Evolutionary conservation across 2,329 filamentous ascomycete genomes (phyloP).

Genomic region (Rhynchosporium graminicola): DNA sequence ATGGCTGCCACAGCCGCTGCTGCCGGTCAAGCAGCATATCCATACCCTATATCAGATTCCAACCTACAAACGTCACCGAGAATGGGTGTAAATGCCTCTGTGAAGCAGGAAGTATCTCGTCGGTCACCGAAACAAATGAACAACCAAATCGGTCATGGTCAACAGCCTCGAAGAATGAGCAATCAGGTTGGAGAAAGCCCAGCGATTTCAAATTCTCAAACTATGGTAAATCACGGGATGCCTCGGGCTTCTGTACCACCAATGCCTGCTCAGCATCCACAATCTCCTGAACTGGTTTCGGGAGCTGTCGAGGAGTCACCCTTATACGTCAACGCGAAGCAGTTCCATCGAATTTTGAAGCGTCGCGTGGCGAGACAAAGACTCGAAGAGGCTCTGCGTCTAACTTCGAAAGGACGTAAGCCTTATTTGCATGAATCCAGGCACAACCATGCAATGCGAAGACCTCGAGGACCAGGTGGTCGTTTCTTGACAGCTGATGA

Average conservation of each 20-base stretch:
- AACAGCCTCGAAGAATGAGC: conserved; percentile 70
- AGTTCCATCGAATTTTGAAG: conserved; percentile 97
- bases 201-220: conserved; percentile 69
- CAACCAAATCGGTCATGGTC: conserved; percentile 53
- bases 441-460: conserved; percentile 97
- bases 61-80: conserved; percentile 75
- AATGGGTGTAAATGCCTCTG: conserved; percentile 60
- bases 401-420: conserved; percentile 94
- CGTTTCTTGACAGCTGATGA: conserved; percentile 96
- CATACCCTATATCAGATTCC: conserved; percentile 71
- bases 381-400: conserved; percentile 84
- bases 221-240: conserved; percentile 71
- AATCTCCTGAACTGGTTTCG: conserved; percentile 78
- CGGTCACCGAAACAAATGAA: conserved; percentile 69
- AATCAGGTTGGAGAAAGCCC: conserved; percentile 71
- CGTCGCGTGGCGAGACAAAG: conserved; percentile 89
- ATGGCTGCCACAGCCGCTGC: conserved; percentile 92
- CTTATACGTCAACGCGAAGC: conserved; percentile 96
- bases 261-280: conserved; percentile 63
- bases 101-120: conserved; percentile 74
- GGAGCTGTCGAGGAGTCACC: conserved; percentile 83
- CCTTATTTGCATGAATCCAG: conserved; percentile 96
- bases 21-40: conserved; percentile 66
- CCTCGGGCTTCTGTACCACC: conserved; percentile 57
- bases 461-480: conserved; percentile 89